phyloP scores from a whole-genome alignment of 805 yeast genomes.

The Candida chauliodis region DNA sequence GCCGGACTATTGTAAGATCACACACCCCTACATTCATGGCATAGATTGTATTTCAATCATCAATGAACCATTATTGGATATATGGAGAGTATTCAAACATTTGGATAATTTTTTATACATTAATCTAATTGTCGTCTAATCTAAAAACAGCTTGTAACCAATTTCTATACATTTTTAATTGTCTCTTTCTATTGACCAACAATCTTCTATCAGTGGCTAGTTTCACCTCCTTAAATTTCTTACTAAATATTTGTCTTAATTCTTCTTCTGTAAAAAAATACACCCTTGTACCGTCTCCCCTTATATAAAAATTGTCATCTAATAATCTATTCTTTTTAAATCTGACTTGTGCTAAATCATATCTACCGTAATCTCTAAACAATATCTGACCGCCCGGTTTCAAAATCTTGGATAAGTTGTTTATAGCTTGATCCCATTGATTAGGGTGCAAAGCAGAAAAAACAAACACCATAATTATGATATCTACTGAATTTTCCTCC shows the following conservation, averaged over 20 bases:
- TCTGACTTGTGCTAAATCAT: slow-evolving; percentile 92
- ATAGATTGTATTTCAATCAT: slow-evolving; percentile 18
- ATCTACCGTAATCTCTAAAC: slow-evolving; percentile 92
- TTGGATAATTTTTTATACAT: slow-evolving; percentile 37
- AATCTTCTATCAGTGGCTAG: slow-evolving; percentile 89
- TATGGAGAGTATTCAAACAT: slow-evolving; percentile 33
- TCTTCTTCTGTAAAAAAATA: slow-evolving; percentile 97
- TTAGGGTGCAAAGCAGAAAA: slow-evolving; percentile 88
- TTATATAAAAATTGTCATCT: slow-evolving; percentile 89
- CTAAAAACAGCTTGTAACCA: slow-evolving; percentile 94
- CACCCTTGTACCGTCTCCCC: slow-evolving; percentile 98
- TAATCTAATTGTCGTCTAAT: slow-evolving; percentile 16
- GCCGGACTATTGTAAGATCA: slow-evolving; percentile 12
- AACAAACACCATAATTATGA: slow-evolving; percentile 92
- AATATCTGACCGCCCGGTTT: slow-evolving; percentile 92
- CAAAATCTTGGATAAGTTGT: slow-evolving; percentile 64
- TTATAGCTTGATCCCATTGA: slow-evolving; percentile 83
- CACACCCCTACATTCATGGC: slow-evolving; percentile 29
- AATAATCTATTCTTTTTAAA: slow-evolving; percentile 83
- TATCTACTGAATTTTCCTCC: slow-evolving; percentile 77
- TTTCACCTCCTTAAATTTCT: slow-evolving; percentile 59
- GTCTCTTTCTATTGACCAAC: slow-evolving; percentile 87
- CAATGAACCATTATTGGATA: slow-evolving; percentile 12
- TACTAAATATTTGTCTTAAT: slow-evolving; percentile 62
- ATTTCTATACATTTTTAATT: slow-evolving; percentile 90